A percentile compares a stretch with the other conserved stretches of the same genome.
Evolutionary conservation across 2,329 filamentous ascomycete species (phyloP).

Genomic region (Fusarium piperis): DNA sequence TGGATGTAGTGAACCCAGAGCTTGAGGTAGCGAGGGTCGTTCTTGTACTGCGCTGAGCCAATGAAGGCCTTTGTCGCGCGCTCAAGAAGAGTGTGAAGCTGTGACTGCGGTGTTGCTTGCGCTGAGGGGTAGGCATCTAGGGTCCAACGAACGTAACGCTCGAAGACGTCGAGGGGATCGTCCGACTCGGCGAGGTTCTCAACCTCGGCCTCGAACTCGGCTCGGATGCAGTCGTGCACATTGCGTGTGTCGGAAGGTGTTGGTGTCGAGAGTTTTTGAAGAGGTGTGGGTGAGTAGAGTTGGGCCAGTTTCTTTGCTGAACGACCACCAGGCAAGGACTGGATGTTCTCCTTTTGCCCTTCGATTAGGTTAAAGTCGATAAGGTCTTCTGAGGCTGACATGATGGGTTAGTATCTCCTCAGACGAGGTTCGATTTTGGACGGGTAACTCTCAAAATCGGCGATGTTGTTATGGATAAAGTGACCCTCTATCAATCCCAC

Average conservation of each 20-base stretch:
- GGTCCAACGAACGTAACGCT: constrained; percentile 97
- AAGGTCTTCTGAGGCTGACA: constrained; percentile 62
- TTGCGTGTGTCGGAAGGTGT: constrained; percentile 78
- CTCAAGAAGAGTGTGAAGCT: constrained; percentile 87
- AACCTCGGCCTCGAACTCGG: constrained; percentile 88
- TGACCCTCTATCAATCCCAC: background rate
- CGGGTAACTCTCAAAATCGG: constrained; percentile 21
- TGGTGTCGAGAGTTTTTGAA: constrained; percentile 67
- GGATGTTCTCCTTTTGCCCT: constrained; percentile 97
- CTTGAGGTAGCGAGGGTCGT: constrained; percentile 92
- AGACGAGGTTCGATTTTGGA: constrained; percentile 17
- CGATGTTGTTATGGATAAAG: constrained; percentile 20
- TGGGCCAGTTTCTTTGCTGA: constrained; percentile 90
- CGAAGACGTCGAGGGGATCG: constrained; percentile 94
- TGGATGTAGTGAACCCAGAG: constrained; percentile 95
- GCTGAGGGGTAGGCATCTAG: constrained; percentile 93
- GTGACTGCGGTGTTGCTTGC: constrained; percentile 91
- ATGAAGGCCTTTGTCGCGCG: constrained; percentile 92
- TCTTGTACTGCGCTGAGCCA: constrained; percentile 86
- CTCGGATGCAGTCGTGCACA: constrained; percentile 80
- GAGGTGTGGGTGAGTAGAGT: constrained; percentile 75
- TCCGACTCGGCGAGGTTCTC: constrained; percentile 84
- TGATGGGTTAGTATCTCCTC: constrained; percentile 48
- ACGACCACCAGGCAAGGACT: constrained; percentile 85
- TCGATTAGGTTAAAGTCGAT: constrained; percentile 93